Base-by-base conservation (phyloP, 1,139 yeast species). In the Saccharomycopsis phalli region DNA sequence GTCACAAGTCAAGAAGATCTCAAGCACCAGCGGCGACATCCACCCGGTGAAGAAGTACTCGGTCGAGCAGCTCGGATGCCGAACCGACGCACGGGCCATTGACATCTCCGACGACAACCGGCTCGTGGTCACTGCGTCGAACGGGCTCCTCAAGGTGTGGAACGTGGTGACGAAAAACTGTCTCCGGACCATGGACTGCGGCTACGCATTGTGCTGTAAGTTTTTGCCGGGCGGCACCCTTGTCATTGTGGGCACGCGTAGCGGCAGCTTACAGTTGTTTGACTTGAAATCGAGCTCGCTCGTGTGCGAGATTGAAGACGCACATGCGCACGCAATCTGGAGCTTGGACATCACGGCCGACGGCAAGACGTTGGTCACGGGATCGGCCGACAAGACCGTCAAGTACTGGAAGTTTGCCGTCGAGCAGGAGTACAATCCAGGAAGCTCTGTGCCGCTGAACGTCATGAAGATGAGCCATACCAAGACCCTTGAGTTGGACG, bases 141-240 rank as follows among this genome's bases (percentile, higher is more conserved):
- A 87, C 53, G 96, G 97, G 8, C 74, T 75, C 50, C 62, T 91
- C 47, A 93, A 91, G 56, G 69, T 93, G 25, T 88, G 96, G 96
- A 93, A 91, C 54, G 59, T 82, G 34, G 69, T 70, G 47, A 78
- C 93, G 1, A 68, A 66, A 25, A 74, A 76, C 47, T 93, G 95
- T 49, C 69, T 91, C 42, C 71, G 98, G 53, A 81, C 94, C 0
- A 81, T 91, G 55, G 87, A 81, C 29, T 76, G 94, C 51, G 97
- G 96, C 2, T 87, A 88, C 56, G 86, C 94, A 1, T 66, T 91
- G 39, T 73, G 88, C 48, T 71, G 86, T 47, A 74, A 76, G 52
- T 87, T 93, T 53, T 65, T 93, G 43, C 97, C 97, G 0, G 97
- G 97, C 49, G 95, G 94, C 41, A 69, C 88, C 1, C 66, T 91